Evolutionary conservation across 2,329 filamentous ascomycete genomes (phyloP).

Genomic region (Talaromyces sp.): DNA sequence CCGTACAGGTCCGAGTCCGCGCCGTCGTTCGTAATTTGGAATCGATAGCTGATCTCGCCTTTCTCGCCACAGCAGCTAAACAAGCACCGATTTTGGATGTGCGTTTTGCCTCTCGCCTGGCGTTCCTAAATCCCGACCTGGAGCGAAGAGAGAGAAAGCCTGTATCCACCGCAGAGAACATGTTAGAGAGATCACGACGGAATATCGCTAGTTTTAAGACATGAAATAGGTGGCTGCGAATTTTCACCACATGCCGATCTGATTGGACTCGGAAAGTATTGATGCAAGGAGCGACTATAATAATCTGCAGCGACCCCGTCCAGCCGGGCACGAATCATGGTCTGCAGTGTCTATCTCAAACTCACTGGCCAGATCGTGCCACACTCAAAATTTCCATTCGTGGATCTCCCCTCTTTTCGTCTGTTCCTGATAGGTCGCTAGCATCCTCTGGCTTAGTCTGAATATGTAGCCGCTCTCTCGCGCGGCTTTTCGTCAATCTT

Average conservation of each 20-base stretch:
- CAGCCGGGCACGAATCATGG: conserved; percentile 34
- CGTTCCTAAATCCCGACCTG: neutral
- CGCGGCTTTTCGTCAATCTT: conserved; percentile 4
- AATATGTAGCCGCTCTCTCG: neutral
- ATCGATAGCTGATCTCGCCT: neutral
- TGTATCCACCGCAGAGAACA: neutral
- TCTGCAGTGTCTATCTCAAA: conserved; percentile 17
- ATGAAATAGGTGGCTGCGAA: conserved; percentile 6
- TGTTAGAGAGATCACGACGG: neutral
- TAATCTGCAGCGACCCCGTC: conserved; percentile 23
- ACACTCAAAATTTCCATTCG: conserved; percentile 23
- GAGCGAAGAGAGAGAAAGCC: neutral
- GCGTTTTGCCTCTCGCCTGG: neutral
- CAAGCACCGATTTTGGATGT: neutral
- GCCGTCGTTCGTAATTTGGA: neutral
- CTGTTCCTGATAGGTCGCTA: neutral
- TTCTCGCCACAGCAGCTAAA: neutral
- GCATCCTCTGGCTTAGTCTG: neutral
- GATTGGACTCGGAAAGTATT: conserved; percentile 28
- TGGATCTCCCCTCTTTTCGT: conserved; percentile 18
- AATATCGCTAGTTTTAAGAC: neutral
- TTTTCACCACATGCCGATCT: conserved; percentile 4
- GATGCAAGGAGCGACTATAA: conserved; percentile 33
- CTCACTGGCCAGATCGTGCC: conserved; percentile 16
- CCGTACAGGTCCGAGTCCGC: neutral